Evolutionary conservation across 129 eudicot species (phyloP).

Genomic region (Helichrysum umbraculigerum): DNA sequence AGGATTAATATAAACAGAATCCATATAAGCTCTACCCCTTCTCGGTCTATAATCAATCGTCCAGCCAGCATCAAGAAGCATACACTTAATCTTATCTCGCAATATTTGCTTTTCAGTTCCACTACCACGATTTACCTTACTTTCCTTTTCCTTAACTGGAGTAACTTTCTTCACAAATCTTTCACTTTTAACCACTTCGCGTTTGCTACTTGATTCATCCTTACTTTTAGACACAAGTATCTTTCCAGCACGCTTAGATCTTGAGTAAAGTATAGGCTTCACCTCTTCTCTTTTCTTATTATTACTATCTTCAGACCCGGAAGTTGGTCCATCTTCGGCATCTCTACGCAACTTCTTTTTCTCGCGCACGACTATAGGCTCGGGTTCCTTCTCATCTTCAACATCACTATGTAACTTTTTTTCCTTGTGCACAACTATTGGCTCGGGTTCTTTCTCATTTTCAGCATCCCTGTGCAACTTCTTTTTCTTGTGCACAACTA

Average conservation of each 20-base stretch:
- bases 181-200: conserved; percentile 39
- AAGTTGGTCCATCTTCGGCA: conserved; percentile 33
- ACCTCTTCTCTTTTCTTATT: conserved; percentile 28
- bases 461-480: background rate
- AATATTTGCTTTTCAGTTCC: conserved; percentile 73
- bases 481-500: background rate
- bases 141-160: conserved; percentile 38
- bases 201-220: conserved; percentile 40
- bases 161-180: conserved; percentile 22
- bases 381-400: background rate
- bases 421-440: too few relatives aligned
- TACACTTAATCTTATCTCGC: conserved; percentile 69
- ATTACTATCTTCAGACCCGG: conserved; percentile 31
- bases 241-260: conserved; percentile 35
- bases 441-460: background rate
- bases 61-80: conserved; percentile 85
- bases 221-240: conserved; percentile 24
- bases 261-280: conserved; percentile 28
- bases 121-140: conserved; percentile 49
- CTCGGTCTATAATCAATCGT: conserved; percentile 89
- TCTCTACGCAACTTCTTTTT: background rate
- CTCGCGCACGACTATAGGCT: background rate
- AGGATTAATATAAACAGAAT: conserved; percentile 82
- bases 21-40: conserved; percentile 62
- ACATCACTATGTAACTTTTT: background rate